Conservation (phyloP, 2,329 filamentous ascomycete species). For the Aspergillus brasiliensis region DNA sequence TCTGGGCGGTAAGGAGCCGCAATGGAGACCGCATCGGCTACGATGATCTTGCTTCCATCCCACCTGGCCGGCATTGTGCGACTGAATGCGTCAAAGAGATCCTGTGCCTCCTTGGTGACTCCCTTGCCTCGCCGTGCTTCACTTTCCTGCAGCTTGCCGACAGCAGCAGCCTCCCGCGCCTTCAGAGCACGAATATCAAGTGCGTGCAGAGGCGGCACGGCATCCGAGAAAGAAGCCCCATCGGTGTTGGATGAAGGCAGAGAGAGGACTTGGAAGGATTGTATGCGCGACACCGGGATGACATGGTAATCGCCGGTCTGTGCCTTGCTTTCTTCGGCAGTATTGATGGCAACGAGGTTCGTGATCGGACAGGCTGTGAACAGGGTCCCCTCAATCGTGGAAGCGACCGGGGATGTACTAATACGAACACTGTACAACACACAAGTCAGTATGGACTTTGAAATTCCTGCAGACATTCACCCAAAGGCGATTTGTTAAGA, state of each 20-base stretch:
- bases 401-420: slow-evolving; percentile 55
- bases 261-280: slow-evolving; percentile 58
- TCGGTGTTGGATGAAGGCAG: slow-evolving; percentile 38
- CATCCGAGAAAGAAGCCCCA: slow-evolving; percentile 50
- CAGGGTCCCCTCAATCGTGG: slow-evolving; percentile 62
- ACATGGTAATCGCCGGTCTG: slow-evolving; percentile 61
- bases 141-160: slow-evolving; percentile 59
- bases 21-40: slow-evolving; percentile 63
- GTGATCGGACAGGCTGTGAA: slow-evolving; percentile 64
- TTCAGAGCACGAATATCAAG: slow-evolving; percentile 59
- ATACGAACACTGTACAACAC: slow-evolving; percentile 55
- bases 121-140: slow-evolving; percentile 63
- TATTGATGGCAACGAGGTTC: slow-evolving; percentile 64
- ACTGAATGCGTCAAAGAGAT: slow-evolving; percentile 63
- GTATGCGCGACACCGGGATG: slow-evolving; percentile 62
- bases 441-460: slow-evolving; percentile 6
- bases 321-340: slow-evolving; percentile 39
- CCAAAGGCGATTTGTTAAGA: background rate
- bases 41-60: slow-evolving; percentile 61
- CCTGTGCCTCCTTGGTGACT: slow-evolving; percentile 63
- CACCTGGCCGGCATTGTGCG: slow-evolving; percentile 64
- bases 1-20: slow-evolving; percentile 60
- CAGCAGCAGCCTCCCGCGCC: slow-evolving; percentile 57
- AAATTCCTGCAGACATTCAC: background rate
- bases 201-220: slow-evolving; percentile 43